Percentiles rank a stretch among this genome's conserved stretches.
Evolutionary conservation across 140 eudicot genomes (phyloP).

Genomic region (Oenanthe javanica): DNA sequence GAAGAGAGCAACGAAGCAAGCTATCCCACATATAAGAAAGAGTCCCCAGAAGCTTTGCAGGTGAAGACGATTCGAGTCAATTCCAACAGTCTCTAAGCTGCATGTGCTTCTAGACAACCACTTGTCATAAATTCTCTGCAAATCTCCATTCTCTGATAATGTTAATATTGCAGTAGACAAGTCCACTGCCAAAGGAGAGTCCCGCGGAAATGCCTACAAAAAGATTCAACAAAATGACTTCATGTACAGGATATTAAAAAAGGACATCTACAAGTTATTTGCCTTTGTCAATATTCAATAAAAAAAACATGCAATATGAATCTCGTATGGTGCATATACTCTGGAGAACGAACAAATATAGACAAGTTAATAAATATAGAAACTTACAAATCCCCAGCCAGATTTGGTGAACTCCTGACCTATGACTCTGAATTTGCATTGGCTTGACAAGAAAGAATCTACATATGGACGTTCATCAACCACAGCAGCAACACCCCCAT

Average conservation of each 20-base stretch:
- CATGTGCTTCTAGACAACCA: conserved; percentile 59
- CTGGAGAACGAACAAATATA: not conserved
- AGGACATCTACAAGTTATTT: not conserved
- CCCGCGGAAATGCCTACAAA: conserved; percentile 52
- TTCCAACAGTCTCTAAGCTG: conserved; percentile 56
- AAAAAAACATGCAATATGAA: not conserved
- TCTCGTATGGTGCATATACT: not conserved
- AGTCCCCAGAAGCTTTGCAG: conserved; percentile 85
- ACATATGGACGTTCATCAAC: conserved; percentile 61
- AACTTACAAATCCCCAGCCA: conserved; percentile 72
- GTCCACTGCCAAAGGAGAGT: conserved; percentile 61
- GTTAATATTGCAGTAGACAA: conserved; percentile 52
- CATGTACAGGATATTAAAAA: not conserved
- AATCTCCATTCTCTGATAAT: conserved; percentile 52
- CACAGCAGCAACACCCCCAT: conserved; percentile 49
- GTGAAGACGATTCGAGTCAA: conserved; percentile 77
- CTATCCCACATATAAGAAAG: conserved; percentile 66
- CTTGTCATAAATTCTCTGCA: conserved; percentile 38
- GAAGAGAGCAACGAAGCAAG: conserved; percentile 61
- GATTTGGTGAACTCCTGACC: conserved; percentile 52
- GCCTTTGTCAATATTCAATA: not conserved
- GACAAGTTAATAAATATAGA: conserved; percentile 1
- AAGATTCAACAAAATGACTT: not conserved
- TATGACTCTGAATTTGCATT: conserved; percentile 40
- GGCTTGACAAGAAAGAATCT: conserved; percentile 37